Evolutionary conservation across 805 yeast species (phyloP), one percentile per base, ranked within the genome.

Genomic region (Lipomyces spencermartinsiae): DNA sequence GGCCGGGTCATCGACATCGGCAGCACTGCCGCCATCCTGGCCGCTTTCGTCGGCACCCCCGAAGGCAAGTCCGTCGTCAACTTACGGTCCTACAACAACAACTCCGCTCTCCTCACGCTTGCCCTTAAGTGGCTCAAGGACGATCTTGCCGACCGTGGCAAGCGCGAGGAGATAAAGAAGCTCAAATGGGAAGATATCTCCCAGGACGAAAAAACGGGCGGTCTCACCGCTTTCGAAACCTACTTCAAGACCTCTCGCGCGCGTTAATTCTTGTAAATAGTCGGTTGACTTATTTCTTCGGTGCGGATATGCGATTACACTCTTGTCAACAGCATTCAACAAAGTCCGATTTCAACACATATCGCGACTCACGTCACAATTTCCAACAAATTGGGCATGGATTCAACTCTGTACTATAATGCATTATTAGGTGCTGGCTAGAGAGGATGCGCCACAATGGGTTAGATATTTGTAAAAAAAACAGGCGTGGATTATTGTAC

Each of bases 101-200:
- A 75, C 65, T 74, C 78, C n/a, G 73, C 73, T 7, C 64, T 81
- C 58, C 73, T 81, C 61, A 78, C 78, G 58, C 69, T 78, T 55
- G 79, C 81, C 16, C 68, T 78, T 59, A 63, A 66, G 25, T 84
- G 79, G 80, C 78, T 75, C 63, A 74, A 57, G 61, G 77, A 72
- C 65, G 86, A 77, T 61, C 82, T 84, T 72, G 78, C 74, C 62
- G 79, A 77, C 69, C 81, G 91, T 67, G 94, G 90, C 34, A 81
- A 81, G 35, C 81, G 88, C 69, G 84, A 80, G 6, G 86, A 85
- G 25, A 65, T 68, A 61, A 62, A 67, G 58, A 82, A 82, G 74
- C 85, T 83, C 65, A 83, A 76, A 73, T 88, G 84, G 89, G 86
- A 79, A 73, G 92, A 90, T 61, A 80, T 82, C 71, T 83, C 79